phyloP scores from a whole-genome alignment of 73 alveolate genomes.

The Paraurostyla sp. region DNA sequence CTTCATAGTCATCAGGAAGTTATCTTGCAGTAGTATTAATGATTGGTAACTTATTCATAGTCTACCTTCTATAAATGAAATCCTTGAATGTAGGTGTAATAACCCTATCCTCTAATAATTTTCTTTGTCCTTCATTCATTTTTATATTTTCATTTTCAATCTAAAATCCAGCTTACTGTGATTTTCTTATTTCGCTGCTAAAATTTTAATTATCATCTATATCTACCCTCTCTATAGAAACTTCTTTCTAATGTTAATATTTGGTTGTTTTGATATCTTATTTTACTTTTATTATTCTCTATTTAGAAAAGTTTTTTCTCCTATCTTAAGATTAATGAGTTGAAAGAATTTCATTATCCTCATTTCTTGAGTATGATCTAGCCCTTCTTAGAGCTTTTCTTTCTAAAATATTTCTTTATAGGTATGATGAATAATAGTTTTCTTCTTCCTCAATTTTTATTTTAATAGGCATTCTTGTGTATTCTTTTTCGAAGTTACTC shows the following conservation, averaged over 20 bases:
- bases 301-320: not conserved
- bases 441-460: slow-evolving; percentile 40
- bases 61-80: slow-evolving; percentile 20
- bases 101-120: not conserved
- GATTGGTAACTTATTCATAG: slow-evolving; percentile 6
- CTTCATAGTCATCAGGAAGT: too few species aligned
- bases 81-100: slow-evolving; percentile 43
- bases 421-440: too few species aligned
- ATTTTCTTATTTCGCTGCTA: not conserved
- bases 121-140: not conserved
- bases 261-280: not conserved
- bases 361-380: slow-evolving; percentile 10
- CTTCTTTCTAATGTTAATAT: not conserved
- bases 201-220: not conserved
- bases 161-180: too few species aligned
- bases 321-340: too few species aligned
- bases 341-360: slow-evolving; percentile 10
- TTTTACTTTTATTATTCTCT: not conserved
- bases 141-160: not conserved
- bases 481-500: slow-evolving; percentile 36
- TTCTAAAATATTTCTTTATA: not conserved
- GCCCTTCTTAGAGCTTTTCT: slow-evolving; percentile 10
- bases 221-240: too few species aligned
- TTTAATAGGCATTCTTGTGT: slow-evolving; percentile 4
- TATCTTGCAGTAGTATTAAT: too few species aligned